Conservation (phyloP, 1,139 yeast genomes). For the Suzukiozyma palmioleophila region DNA sequence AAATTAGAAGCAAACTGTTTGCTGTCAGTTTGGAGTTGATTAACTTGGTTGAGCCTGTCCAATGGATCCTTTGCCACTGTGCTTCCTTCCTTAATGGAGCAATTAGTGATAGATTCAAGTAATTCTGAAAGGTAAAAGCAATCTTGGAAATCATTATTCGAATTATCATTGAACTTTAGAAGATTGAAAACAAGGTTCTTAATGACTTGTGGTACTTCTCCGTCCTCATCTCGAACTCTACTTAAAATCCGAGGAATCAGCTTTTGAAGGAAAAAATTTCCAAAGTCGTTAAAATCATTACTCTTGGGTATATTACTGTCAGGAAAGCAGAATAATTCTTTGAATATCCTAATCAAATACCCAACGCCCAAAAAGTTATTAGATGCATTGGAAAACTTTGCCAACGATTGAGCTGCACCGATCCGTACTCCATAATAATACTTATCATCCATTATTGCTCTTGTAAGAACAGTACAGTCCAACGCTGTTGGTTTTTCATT, state of each 20-base stretch:
- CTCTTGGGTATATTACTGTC: slow-evolving; percentile 65
- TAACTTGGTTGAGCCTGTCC: slow-evolving; percentile 10
- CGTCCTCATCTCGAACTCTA: slow-evolving; percentile 54
- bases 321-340: slow-evolving; percentile 67
- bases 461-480: slow-evolving; percentile 72
- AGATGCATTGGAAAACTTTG: slow-evolving; percentile 58
- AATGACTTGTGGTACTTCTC: slow-evolving; percentile 63
- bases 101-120: slow-evolving; percentile 49
- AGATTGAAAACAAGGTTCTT: slow-evolving; percentile 64
- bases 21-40: slow-evolving; percentile 13
- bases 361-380: slow-evolving; percentile 66
- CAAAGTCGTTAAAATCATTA: slow-evolving; percentile 71
- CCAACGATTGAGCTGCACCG: slow-evolving; percentile 81
- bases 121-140: slow-evolving; percentile 60
- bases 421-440: slow-evolving; percentile 87
- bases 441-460: slow-evolving; percentile 79
- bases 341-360: slow-evolving; percentile 70
- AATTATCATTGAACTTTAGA: slow-evolving; percentile 80
- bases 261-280: slow-evolving; percentile 64
- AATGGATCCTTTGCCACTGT: slow-evolving; percentile 16
- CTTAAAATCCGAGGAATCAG: slow-evolving; percentile 65
- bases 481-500: slow-evolving; percentile 53
- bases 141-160: slow-evolving; percentile 75
- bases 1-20: slow-evolving; percentile 25
- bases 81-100: slow-evolving; percentile 26